Conservation (phyloP, 768 basidiomycete genomes). For the Hydnomerulius pinastri region DNA sequence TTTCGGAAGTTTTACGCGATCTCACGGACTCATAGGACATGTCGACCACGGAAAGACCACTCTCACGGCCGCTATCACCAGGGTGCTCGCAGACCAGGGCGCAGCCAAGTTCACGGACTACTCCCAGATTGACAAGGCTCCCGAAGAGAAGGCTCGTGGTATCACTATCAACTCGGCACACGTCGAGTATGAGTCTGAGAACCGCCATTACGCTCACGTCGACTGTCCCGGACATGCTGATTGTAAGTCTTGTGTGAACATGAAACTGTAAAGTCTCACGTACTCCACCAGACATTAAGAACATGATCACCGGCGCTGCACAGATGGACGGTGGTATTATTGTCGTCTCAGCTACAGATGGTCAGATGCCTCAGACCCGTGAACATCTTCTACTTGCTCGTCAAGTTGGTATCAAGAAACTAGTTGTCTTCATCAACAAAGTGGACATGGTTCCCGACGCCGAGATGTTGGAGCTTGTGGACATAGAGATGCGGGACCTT, state of each 20-base stretch:
- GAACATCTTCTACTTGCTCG: conserved; percentile 97
- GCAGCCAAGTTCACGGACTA: conserved; percentile 91
- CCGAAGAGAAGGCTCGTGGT: conserved; percentile 98
- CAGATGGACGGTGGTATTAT: conserved; percentile 97
- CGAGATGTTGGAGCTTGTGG: conserved; percentile 98
- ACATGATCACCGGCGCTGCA: conserved; percentile 99
- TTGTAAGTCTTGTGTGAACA: conserved; percentile 52
- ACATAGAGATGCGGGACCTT: conserved; percentile 99
- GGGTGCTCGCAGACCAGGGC: conserved; percentile 77
- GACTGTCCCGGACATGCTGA: conserved; percentile 97
- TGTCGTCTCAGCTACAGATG: conserved; percentile 97
- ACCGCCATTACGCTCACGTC: conserved; percentile 95
- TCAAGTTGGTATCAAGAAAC: conserved; percentile 96
- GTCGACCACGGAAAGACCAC: conserved; percentile 99
- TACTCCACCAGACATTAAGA: conserved; percentile 76
- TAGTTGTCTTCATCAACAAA: conserved; percentile 99
- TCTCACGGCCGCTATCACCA: conserved; percentile 93
- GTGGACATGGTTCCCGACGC: conserved; percentile 94
- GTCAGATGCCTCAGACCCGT: conserved; percentile 99
- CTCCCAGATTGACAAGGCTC: conserved; percentile 97
- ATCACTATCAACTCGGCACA: conserved; percentile 99
- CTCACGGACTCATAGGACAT: conserved; percentile 54
- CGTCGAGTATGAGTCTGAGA: conserved; percentile 94
- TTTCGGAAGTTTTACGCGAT: conserved; percentile 15
- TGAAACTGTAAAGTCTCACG: conserved; percentile 9